Conservation (phyloP, 2,329 filamentous ascomycete genomes). For the Sporothrix globosa region DNA sequence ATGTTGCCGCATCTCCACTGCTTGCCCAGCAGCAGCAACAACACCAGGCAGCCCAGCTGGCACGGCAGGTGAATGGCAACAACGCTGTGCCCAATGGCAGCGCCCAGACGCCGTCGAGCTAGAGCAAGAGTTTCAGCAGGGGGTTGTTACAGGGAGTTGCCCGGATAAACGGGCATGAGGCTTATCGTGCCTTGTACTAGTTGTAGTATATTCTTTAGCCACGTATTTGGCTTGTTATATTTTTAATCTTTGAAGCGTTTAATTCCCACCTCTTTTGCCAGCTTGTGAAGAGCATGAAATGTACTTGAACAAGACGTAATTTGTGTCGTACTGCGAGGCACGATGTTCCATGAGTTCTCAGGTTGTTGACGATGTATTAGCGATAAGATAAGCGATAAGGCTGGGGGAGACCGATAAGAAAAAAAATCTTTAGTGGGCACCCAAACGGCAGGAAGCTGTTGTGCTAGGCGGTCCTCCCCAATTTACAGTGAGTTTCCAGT, state of each 20-base stretch:
- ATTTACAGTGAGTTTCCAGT: not conserved
- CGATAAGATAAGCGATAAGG: constrained; percentile 32
- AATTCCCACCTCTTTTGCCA: not conserved
- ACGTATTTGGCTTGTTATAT: not conserved
- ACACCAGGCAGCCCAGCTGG: constrained; percentile 30
- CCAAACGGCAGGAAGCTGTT: constrained; percentile 15
- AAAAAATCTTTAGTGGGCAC: constrained; percentile 27
- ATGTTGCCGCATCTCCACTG: not conserved
- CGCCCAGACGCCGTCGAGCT: constrained; percentile 14
- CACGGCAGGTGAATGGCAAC: constrained; percentile 29
- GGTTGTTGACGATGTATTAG: not conserved
- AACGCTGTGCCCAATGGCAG: constrained; percentile 20
- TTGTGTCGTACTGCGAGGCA: no score
- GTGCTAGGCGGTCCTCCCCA: constrained; percentile 6
- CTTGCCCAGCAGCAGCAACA: constrained; percentile 25
- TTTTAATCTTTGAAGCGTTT: not conserved
- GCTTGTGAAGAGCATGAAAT: not conserved
- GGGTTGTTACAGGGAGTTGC: not conserved
- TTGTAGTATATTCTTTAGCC: not conserved
- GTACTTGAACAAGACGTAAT: not conserved
- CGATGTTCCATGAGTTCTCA: no score
- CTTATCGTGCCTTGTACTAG: not conserved
- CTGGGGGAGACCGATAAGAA: constrained; percentile 25
- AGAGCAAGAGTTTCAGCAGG: not conserved
- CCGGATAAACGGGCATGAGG: not conserved